A percentile compares a stretch with the other conserved stretches of the same genome.
Evolutionary conservation across 371 early-diverging fungal species (phyloP).

Genomic region (Mortierella sp.): DNA sequence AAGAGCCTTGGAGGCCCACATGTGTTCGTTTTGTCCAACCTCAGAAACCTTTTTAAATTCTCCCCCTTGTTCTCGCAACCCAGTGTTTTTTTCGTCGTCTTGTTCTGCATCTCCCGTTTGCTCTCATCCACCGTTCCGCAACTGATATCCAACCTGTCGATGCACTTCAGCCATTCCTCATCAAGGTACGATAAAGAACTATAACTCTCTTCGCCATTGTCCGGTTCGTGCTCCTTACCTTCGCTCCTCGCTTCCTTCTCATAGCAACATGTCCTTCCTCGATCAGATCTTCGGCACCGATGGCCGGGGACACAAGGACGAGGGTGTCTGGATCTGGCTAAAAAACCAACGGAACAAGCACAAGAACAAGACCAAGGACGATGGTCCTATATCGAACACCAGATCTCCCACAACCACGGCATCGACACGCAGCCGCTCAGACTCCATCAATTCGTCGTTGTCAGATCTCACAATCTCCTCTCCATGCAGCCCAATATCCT

Average conservation of each 20-base stretch:
- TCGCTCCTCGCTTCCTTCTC: background rate
- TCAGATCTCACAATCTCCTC: background rate
- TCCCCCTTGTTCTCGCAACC: too few relatives aligned
- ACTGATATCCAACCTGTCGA: too few relatives aligned
- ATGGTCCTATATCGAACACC: background rate
- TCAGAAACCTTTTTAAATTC: too few relatives aligned
- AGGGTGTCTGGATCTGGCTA: slow-evolving; percentile 46
- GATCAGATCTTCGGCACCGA: slow-evolving; percentile 47
- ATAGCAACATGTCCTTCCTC: slow-evolving; percentile 33
- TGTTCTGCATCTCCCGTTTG: too few relatives aligned
- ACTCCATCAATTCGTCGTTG: background rate
- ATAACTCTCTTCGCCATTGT: too few relatives aligned
- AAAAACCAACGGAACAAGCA: slow-evolving; percentile 23
- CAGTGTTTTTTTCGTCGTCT: too few relatives aligned
- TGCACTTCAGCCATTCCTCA: too few relatives aligned
- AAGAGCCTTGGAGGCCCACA: too few relatives aligned
- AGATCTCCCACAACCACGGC: background rate
- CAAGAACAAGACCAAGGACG: slow-evolving; percentile 7
- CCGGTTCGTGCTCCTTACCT: too few relatives aligned
- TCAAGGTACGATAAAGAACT: too few relatives aligned
- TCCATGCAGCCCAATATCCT: slow-evolving; percentile 20
- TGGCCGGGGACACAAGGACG: slow-evolving; percentile 43
- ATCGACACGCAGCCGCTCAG: background rate
- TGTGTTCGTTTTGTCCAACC: too few relatives aligned
- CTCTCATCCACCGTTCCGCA: too few relatives aligned